Conservation (phyloP, 441 rosid species). For the Viola pubescens region DNA sequence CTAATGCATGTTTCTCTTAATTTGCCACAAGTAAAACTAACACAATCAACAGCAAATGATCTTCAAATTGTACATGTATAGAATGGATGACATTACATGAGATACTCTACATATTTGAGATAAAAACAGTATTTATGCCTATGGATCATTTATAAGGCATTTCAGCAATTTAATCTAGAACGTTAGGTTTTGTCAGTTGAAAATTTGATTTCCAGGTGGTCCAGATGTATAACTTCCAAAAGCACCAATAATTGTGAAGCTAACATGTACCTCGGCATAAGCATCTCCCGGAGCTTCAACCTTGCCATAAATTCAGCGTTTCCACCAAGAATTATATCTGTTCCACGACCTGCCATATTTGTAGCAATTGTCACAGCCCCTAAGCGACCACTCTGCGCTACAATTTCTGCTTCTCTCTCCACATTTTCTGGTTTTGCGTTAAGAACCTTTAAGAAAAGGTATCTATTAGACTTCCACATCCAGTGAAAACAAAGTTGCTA, state of each 20-base stretch:
- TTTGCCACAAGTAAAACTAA: neutral
- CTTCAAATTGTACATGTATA: neutral
- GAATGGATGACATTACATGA: neutral
- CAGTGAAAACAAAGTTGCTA: neutral
- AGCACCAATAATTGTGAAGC: neutral
- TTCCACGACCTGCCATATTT: slow-evolving; percentile 99
- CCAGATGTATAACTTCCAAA: too few species aligned
- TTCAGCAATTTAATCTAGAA: too few species aligned
- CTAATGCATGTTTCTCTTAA: neutral
- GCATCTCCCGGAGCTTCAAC: slow-evolving; percentile 93
- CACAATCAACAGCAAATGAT: neutral
- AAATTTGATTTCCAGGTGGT: too few species aligned
- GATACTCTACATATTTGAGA: too few species aligned
- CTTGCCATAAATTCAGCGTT: slow-evolving; percentile 98
- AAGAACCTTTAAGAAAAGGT: slow-evolving; percentile 57
- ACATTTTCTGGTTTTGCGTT: slow-evolving; percentile 99
- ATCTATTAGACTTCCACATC: slow-evolving; percentile 15
- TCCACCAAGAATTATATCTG: slow-evolving; percentile 96
- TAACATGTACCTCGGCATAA: slow-evolving; percentile 84
- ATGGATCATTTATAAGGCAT: too few species aligned
- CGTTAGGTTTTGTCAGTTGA: too few species aligned
- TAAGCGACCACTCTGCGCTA: slow-evolving; percentile 95
- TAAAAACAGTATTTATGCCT: too few species aligned
- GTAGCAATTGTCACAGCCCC: slow-evolving; percentile 98
- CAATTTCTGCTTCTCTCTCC: slow-evolving; percentile 99